Base-by-base conservation (phyloP, 768 basidiomycete species). In the Russula sp. region DNA sequence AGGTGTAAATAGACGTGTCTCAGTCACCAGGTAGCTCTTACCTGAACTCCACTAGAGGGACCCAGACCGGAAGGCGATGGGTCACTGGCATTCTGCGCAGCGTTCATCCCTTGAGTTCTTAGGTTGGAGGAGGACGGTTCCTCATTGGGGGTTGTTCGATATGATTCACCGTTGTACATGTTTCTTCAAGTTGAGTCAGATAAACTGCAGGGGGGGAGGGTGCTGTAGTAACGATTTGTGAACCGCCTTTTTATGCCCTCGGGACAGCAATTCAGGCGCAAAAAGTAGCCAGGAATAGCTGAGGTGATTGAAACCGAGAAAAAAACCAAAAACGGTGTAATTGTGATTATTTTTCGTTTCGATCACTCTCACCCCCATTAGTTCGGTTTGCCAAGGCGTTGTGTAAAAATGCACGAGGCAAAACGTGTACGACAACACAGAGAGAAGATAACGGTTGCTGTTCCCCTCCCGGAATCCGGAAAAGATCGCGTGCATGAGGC, bases 401-500 rank as follows among this genome's bases (percentile, higher is more conserved):
- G 10, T 24, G 18, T 32, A 24, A 28, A 42, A 49, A 11, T 36
- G 46, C 36, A 20, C 28, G 62, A 63, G 20, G 28, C 55, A 50
- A 50, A 2, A 38, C 26, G 13, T 18, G 13, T 34, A 11, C 6
- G 8, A n/a, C 44, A 22, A 7, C 44, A 28, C 5, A 11, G n/a
- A n/a, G n/a, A n/a, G n/a, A 16, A 24, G 57, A 48, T 48, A 22
- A 48, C 32, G 5, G 46, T 4, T 24, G 1, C 10, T 50, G 18
- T 46, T n/a, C n/a, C n/a, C n/a, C 20, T 20, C n/a, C n/a, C n/a
- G 2, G 42, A 5, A 20, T 2, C 48, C 11, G 36, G 20, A 4
- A 51, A 51, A 59, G 48, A 28, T 51, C 36, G 20, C 36, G 36
- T 36, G 48, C 48, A 57, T n/a, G 32, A 48, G 46, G 46, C 46